Conservation (phyloP, 805 yeast genomes). For the Candida gorgasii region DNA sequence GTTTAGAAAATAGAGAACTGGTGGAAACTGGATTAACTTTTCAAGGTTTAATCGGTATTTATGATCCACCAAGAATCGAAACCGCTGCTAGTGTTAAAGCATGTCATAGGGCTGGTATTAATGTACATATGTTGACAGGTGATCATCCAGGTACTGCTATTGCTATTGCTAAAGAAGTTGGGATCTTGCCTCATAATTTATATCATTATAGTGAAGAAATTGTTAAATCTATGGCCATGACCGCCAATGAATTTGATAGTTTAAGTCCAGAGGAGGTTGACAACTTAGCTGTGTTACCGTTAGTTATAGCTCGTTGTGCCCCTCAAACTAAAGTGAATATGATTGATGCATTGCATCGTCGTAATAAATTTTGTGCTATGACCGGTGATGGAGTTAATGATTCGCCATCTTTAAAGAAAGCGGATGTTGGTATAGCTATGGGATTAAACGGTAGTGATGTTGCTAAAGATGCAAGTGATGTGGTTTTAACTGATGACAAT, state of each 20-base stretch:
- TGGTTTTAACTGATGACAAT: constrained; percentile 69
- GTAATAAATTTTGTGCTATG: constrained; percentile 40
- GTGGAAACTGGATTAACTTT: constrained; percentile 58
- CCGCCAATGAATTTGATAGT: constrained; percentile 37
- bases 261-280: constrained; percentile 34
- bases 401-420: constrained; percentile 72
- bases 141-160: constrained; percentile 78
- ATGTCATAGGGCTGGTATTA: constrained; percentile 75
- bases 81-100: constrained; percentile 61
- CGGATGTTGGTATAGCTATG: constrained; percentile 86
- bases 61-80: constrained; percentile 78
- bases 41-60: constrained; percentile 72
- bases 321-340: constrained; percentile 43
- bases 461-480: constrained; percentile 81
- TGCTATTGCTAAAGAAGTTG: constrained; percentile 81
- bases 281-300: constrained; percentile 35
- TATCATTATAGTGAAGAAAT: constrained; percentile 36
- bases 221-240: constrained; percentile 37
- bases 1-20: constrained; percentile 25
- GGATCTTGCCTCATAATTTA: constrained; percentile 59
- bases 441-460: constrained; percentile 78
- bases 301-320: constrained; percentile 43
- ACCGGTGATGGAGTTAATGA: constrained; percentile 76
- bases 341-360: constrained; percentile 42
- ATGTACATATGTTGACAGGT: constrained; percentile 81